Evolutionary conservation across 352 stramenopile genomes (phyloP), one percentile per base, ranked within the genome.

Genomic region (Globisporangium nodosum): DNA sequence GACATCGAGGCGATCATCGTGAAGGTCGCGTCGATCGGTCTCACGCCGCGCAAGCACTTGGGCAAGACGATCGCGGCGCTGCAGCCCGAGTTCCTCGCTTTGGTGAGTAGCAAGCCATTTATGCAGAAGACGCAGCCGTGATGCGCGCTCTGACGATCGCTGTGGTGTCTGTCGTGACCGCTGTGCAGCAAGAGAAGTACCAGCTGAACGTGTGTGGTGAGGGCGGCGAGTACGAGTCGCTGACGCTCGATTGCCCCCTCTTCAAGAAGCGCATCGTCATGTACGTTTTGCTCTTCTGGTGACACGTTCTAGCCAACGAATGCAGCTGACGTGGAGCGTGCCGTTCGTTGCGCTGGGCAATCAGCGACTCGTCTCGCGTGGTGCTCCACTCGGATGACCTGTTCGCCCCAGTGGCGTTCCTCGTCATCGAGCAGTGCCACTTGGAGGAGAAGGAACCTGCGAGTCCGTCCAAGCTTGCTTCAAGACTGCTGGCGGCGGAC

Each of bases 181-280:
- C 3, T 39, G 54, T 54, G 27, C 52, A 92, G 85, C 76, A 98
- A 71, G 78, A 97, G 21, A 90, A 96, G 58, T 99, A 97, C 71
- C 92, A 97, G 56, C 94, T 99, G 66, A 97, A 99, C 69, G 86
- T 99, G 8, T 99, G 96, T 43, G 97, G 97, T 16, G 97, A 99
- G 82, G 97, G 97, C 42, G 97, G 97, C 20, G 97, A 99, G 73
- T 99, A 99, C 81, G 97, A 99, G 80, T 98, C 96, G 2, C 78
- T 99, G 33, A 98, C 98, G 27, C 69, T 99, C n/a, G 94, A 99
- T 80, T 99, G 90, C 67, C 92, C 94, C 27, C 73, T 97, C 3
- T 98, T 99, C 59, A 92, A 96, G 61, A 92, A 97, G 64, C 78
- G 90, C 16, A 95, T 98, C 55, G 83, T 96, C 49, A 80, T 97